phyloP scores from a whole-genome alignment of 129 eudicot species.

The Smallanthus sonchifolius region DNA sequence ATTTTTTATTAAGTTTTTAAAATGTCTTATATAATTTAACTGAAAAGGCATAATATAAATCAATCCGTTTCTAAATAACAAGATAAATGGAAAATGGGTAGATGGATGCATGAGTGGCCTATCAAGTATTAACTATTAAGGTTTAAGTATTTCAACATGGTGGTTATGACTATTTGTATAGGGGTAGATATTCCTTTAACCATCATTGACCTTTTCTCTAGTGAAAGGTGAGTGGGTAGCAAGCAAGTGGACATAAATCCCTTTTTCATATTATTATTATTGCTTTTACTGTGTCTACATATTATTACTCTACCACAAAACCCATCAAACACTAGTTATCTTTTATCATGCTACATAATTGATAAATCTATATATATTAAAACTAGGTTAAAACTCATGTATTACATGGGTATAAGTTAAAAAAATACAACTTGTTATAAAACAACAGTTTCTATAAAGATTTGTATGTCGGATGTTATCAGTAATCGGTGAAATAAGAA shows the following conservation, averaged over 20 bases:
- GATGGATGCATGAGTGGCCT: constrained; percentile 19
- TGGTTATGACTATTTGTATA: constrained; percentile 26
- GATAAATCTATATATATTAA: background rate
- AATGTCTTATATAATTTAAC: too few species aligned
- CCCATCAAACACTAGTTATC: background rate
- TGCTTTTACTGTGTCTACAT: constrained; percentile 32
- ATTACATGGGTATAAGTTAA: too few species aligned
- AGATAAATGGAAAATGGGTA: background rate
- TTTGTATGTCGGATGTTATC: too few species aligned
- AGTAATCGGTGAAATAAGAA: too few species aligned
- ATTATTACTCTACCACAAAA: constrained; percentile 25
- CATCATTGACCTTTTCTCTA: constrained; percentile 30
- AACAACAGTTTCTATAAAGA: too few species aligned
- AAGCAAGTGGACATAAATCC: constrained; percentile 30
- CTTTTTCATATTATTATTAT: constrained; percentile 25
- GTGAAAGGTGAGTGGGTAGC: constrained; percentile 33
- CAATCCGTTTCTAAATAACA: background rate
- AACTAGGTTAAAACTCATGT: too few species aligned
- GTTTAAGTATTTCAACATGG: constrained; percentile 33
- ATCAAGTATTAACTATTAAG: constrained; percentile 6
- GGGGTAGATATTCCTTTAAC: constrained; percentile 28
- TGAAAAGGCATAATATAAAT: background rate
- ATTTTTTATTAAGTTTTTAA: too few species aligned
- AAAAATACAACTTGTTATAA: too few species aligned
- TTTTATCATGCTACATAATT: constrained; percentile 3